A percentile compares a stretch with the other conserved stretches of the same genome.
Conservation (phyloP, 768 basidiomycete genomes). For the Chalciporus piperatus region DNA sequence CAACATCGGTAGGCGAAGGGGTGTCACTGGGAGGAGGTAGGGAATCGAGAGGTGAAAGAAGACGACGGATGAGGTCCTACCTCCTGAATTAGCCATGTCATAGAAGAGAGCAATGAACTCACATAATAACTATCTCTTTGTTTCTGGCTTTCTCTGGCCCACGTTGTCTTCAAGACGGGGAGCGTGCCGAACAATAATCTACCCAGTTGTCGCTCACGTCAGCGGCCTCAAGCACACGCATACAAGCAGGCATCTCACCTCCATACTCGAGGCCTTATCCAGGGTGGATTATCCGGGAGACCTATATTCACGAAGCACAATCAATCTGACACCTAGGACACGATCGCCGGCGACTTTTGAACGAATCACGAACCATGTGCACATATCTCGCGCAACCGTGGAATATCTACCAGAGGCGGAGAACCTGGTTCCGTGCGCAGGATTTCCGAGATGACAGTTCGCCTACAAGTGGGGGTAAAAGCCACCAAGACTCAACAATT, state of each 20-base stretch:
- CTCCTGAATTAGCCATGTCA: constrained; percentile 3
- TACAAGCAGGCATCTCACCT: constrained; percentile 44
- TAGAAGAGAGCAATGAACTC: constrained; percentile 20
- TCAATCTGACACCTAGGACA: background rate
- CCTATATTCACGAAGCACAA: constrained; percentile 38
- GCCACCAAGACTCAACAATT: background rate
- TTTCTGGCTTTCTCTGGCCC: constrained; percentile 55
- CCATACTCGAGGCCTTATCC: constrained; percentile 78
- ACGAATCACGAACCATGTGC: constrained; percentile 47
- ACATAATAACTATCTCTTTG: constrained; percentile 77
- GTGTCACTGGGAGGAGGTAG: constrained; percentile 42
- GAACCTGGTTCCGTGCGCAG: constrained; percentile 44
- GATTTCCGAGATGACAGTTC: constrained; percentile 57
- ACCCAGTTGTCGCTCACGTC: constrained; percentile 1
- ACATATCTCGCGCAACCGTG: constrained; percentile 54
- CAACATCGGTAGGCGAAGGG: constrained; percentile 42
- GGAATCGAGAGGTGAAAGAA: constrained; percentile 52
- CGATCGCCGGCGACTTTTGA: background rate
- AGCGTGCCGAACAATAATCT: constrained; percentile 66
- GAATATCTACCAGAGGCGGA: constrained; percentile 53
- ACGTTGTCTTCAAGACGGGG: constrained; percentile 52
- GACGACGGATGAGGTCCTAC: constrained; percentile 67
- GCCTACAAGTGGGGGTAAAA: constrained; percentile 33
- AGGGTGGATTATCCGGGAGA: constrained; percentile 69
- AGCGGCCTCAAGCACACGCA: background rate